Base-by-base conservation (phyloP, 805 yeast species). In the Myxozyma lipomycoides region DNA sequence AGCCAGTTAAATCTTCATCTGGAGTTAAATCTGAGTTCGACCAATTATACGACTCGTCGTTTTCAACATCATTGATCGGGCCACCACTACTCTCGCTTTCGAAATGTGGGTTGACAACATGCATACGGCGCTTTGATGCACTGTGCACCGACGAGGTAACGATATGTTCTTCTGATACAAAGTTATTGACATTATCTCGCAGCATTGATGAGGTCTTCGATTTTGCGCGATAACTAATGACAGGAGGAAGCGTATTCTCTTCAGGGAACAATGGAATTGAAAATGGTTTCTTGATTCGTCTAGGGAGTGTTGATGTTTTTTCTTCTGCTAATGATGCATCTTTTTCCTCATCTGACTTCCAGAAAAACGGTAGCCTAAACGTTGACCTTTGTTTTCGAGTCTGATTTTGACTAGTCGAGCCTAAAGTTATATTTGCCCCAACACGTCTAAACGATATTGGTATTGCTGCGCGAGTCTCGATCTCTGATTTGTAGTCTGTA, bases 301-400 rank as follows among this genome's bases (percentile, higher is more conserved):
- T 36, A 12, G n/a, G 55, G 52, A 6, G 12, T 28, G 34, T 28
- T 42, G 41, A 5, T 63, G 62, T 6, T 49, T 46, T 24, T 54
- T 41, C 5, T 56, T 7, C 7, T 12, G 32, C 32, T 28, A n/a
- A n/a, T n/a, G n/a, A n/a, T n/a, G 47, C 7, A 61, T 49, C 2
- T 57, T 61, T 2, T 55, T 55, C 17, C 51, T 49, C 40, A 49
- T 61, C 46, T 47, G 51, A n/a, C 53, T 49, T 17, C 65, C 57
- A 52, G 41, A 55, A 51, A 19, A 55, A 55, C n/a, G 59, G 59
- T 12, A 55, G 37, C n/a, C 53, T 46, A 30, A 54, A 54, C 1
- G 55, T 10, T 3, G 58, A 32, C 36, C 44, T 54, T 21, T 10
- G 49, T 12, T 37, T 40, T 36, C 21, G 32, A 28, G 32, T 28